Percentiles rank a stretch among this genome's conserved stretches.
These are phyloP conservation scores for Boletus mariae DNA, from an alignment of 1,284 basidiomycete species.

Conservation along the genomic window DNA sequence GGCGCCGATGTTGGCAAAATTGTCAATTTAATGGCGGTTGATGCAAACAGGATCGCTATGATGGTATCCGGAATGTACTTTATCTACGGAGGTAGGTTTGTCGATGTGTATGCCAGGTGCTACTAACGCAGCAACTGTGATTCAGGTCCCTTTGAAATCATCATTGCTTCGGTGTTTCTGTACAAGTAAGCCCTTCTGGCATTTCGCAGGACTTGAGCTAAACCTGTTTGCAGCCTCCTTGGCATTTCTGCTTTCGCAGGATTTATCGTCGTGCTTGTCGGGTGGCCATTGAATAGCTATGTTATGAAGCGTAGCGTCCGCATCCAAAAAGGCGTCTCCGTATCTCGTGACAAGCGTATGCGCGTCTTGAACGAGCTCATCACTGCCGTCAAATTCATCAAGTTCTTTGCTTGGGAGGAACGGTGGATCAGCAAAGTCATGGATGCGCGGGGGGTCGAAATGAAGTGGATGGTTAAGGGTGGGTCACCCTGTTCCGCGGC, in stretches of 20 bases:
- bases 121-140: not conserved
- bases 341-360: slow-evolving; percentile 83
- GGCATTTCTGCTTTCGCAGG: slow-evolving; percentile 85
- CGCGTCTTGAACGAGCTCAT: slow-evolving; percentile 52
- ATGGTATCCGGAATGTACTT: slow-evolving; percentile 54
- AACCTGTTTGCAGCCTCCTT: slow-evolving; percentile 55
- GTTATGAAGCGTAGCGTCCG: slow-evolving; percentile 52
- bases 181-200: slow-evolving; percentile 57
- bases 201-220: not conserved
- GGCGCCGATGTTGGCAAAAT: slow-evolving; percentile 77
- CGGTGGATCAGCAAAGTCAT: slow-evolving; percentile 64
- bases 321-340: slow-evolving; percentile 71
- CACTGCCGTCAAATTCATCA: too few species aligned
- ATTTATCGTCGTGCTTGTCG: slow-evolving; percentile 69
- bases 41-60: slow-evolving; percentile 56
- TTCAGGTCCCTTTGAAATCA: slow-evolving; percentile 73
- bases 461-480: slow-evolving; percentile 72
- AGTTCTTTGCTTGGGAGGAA: slow-evolving; percentile 40
- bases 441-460: slow-evolving; percentile 56
- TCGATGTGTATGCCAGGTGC: not conserved
- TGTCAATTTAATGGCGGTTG: slow-evolving; percentile 74
- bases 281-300: slow-evolving; percentile 72
- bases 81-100: slow-evolving; percentile 54
- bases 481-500: slow-evolving; percentile 6
- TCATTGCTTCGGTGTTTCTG: slow-evolving; percentile 48